Percentiles rank a stretch among this genome's conserved stretches.
Evolutionary conservation across 495 filamentous ascomycete species (phyloP).

Genomic region (Cryomyces minteri): DNA sequence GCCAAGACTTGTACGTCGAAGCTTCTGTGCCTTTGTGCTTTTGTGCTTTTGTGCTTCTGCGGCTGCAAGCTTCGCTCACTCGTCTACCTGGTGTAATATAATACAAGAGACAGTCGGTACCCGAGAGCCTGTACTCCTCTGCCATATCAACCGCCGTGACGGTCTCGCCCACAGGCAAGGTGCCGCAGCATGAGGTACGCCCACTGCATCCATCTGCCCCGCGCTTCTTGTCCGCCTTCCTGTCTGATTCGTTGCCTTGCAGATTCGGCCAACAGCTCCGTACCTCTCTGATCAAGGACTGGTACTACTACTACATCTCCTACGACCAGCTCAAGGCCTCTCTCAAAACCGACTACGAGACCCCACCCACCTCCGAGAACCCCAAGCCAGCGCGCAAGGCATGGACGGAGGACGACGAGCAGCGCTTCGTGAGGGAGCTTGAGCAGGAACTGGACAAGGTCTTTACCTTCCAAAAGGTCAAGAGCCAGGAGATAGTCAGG

Average conservation of each 20-base stretch:
- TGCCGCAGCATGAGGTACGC: too few relatives aligned
- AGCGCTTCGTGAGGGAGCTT: slow-evolving; percentile 65
- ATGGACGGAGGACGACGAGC: slow-evolving; percentile 90
- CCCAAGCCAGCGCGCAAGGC: slow-evolving; percentile 36
- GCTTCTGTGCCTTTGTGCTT: too few relatives aligned
- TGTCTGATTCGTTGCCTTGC: not conserved
- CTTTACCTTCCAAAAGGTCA: slow-evolving; percentile 87
- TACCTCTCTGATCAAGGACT: slow-evolving; percentile 85
- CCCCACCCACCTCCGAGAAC: slow-evolving; percentile 32
- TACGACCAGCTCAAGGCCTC: slow-evolving; percentile 86
- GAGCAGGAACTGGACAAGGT: slow-evolving; percentile 93
- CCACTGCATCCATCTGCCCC: too few relatives aligned
- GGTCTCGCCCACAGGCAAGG: too few relatives aligned
- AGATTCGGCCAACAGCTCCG: slow-evolving; percentile 96
- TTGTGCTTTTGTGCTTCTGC: too few relatives aligned
- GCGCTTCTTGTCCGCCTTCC: too few relatives aligned
- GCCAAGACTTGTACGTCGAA: too few relatives aligned
- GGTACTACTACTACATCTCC: slow-evolving; percentile 90
- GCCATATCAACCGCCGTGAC: too few relatives aligned
- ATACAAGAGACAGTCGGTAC: too few relatives aligned
- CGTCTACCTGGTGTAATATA: too few relatives aligned
- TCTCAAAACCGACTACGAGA: slow-evolving; percentile 55
- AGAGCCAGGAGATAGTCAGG: slow-evolving; percentile 81
- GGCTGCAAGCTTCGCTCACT: too few relatives aligned
- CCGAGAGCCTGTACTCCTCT: too few relatives aligned